A percentile compares a stretch with the other conserved stretches of the same genome.
Evolutionary conservation across 164 flowering plant genomes (phyloP).

Genomic region (Taxillus chinensis): DNA sequence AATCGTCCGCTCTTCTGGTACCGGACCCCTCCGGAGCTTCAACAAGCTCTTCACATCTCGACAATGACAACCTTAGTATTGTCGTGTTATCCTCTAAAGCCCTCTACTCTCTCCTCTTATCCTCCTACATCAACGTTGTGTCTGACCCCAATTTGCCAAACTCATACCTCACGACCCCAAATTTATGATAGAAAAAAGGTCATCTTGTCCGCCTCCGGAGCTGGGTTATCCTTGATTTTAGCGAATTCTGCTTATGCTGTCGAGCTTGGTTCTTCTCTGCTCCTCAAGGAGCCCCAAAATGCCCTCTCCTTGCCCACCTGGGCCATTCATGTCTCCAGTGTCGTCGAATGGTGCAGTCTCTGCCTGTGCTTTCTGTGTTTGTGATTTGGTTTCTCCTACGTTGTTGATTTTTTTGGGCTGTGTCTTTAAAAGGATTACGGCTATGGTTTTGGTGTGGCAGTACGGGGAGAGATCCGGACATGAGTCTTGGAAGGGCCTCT

Average conservation of each 20-base stretch:
- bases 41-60: not conserved
- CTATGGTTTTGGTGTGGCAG: slow-evolving; percentile 93
- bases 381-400: not conserved
- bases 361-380: not conserved
- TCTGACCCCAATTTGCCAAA: not conserved
- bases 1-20: no score
- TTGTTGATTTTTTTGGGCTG: not conserved
- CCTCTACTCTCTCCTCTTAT: not conserved
- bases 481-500: slow-evolving; percentile 93
- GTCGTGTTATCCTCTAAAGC: not conserved
- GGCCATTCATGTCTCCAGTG: slow-evolving; percentile 93
- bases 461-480: slow-evolving; percentile 76
- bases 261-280: slow-evolving; percentile 24
- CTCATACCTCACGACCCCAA: not conserved
- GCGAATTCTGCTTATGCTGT: slow-evolving; percentile 39
- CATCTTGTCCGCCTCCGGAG: slow-evolving; percentile 22
- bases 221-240: slow-evolving; percentile 25
- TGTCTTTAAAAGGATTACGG: slow-evolving; percentile 49
- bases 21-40: not conserved
- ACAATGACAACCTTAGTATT: not conserved
- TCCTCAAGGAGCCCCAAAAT: slow-evolving; percentile 61
- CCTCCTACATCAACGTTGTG: not conserved
- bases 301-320: slow-evolving; percentile 95
- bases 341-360: slow-evolving; percentile 69
- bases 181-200: not conserved